phyloP scores from a whole-genome alignment of 768 basidiomycete genomes.

The Psilocybe sp. region DNA sequence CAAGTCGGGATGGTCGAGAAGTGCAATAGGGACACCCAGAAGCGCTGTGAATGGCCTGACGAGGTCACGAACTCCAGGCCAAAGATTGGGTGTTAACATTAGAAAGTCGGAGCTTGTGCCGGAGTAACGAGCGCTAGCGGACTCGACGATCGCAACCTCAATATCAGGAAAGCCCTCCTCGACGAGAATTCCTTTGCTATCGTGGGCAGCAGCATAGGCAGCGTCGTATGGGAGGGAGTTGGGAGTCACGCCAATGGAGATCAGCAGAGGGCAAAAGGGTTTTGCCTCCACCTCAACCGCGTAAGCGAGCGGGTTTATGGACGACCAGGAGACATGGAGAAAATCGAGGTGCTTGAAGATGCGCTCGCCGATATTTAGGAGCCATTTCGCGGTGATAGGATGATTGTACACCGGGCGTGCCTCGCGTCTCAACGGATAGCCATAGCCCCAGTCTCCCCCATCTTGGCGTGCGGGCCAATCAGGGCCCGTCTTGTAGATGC shows the following conservation, averaged over 20 bases:
- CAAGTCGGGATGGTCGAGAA: too few relatives aligned
- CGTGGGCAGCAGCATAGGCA: conserved; percentile 23
- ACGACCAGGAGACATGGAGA: conserved; percentile 23
- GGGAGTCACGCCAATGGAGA: conserved; percentile 32
- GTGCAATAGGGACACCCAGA: too few relatives aligned
- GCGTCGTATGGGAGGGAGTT: conserved; percentile 20
- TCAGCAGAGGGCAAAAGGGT: conserved; percentile 15
- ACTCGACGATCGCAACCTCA: conserved; percentile 32
- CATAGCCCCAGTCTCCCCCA: too few relatives aligned
- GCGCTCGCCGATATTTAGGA: conserved; percentile 12
- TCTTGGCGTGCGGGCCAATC: conserved; percentile 20
- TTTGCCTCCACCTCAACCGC: conserved; percentile 22
- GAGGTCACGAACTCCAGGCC: too few relatives aligned
- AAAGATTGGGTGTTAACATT: too few relatives aligned
- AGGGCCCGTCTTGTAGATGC: conserved; percentile 24
- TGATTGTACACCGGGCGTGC: conserved; percentile 27
- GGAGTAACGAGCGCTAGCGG: background rate
- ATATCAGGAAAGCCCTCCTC: conserved; percentile 25
- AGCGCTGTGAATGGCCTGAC: too few relatives aligned
- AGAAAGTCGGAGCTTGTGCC: too few relatives aligned
- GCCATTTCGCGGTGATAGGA: conserved; percentile 23
- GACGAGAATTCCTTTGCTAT: conserved; percentile 24
- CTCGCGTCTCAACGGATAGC: conserved; percentile 18
- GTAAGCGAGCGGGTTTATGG: conserved; percentile 28
- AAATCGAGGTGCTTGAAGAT: conserved; percentile 24